Evolutionary conservation across 2,329 filamentous ascomycete species (phyloP).

Genomic region (Domatiomyces catenatus): DNA sequence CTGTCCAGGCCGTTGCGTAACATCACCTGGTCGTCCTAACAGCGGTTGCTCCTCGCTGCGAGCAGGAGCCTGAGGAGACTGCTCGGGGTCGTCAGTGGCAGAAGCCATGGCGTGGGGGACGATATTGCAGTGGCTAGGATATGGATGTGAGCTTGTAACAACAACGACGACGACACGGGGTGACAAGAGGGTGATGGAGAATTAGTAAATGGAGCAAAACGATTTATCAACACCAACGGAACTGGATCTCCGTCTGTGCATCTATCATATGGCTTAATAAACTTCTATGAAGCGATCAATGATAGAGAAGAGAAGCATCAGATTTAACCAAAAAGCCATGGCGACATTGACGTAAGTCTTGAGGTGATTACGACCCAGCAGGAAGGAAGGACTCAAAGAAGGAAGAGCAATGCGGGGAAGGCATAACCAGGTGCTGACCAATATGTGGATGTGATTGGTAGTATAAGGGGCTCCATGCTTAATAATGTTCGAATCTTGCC

Average conservation of each 20-base stretch:
- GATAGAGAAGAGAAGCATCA: not conserved
- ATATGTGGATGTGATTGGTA: not conserved
- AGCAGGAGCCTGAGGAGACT: slow-evolving; percentile 28
- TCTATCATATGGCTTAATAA: not conserved
- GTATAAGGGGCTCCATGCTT: no score
- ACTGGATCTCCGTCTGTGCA: not conserved
- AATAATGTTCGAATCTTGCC: no score
- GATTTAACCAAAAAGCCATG: not conserved
- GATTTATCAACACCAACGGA: no score
- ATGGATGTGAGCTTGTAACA: not conserved
- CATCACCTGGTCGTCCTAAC: slow-evolving; percentile 57
- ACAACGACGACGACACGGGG: no score
- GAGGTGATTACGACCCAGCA: not conserved
- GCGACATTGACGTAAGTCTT: not conserved
- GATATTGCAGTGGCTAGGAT: not conserved
- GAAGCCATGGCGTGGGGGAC: slow-evolving; percentile 43
- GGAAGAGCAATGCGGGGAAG: not conserved
- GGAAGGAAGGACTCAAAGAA: no score
- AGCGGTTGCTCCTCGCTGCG: slow-evolving; percentile 51
- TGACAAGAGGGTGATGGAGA: no score
- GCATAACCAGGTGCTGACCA: not conserved
- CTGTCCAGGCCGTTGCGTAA: slow-evolving; percentile 49
- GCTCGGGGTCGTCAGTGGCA: slow-evolving; percentile 49
- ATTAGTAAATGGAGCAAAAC: not conserved
- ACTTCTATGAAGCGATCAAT: not conserved